Evolutionary conservation across 257 asterid species (phyloP), one percentile per base, ranked within the genome.

Genomic region (Solanum neorickii): DNA sequence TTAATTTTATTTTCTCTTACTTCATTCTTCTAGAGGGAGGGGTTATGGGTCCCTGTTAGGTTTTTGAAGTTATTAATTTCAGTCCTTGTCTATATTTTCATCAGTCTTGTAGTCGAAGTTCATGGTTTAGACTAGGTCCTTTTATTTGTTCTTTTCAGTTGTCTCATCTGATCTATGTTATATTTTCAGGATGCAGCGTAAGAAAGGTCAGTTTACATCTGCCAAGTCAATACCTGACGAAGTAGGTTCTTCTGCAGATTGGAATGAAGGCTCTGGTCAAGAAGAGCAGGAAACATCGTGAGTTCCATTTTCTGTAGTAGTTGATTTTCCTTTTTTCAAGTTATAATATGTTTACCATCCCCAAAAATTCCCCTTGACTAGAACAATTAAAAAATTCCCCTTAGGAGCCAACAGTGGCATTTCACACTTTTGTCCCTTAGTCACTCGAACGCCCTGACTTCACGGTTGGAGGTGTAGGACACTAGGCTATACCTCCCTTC

Each of bases 121-220:
- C 69, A 82, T 49, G 46, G 68, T 29, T 80, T 82, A 82, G 12
- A 12, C 37, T 16, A 52, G 13, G 68, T 47, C 69, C 2, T 49
- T 80, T 31, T 49, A 44, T 27, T 82, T 13, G 69, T 29, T 82
- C 85, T 18, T 46, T 18, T 82, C 46, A 16, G 33, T 11, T 82
- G 25, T 47, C 85, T 46, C 18, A 29, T 31, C 69, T 82, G 85
- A 49, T 80, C 62, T 49, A 8, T 82, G 46, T 29, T 82, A 82
- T 82, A 20, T 49, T 49, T 82, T 29, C 96, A 97, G 99, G 92
- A 97, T 97, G 99, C 99, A 97, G 93, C 98, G 99, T 27, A 96
- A 97, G 92, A 97, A 95, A 90, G 99, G 99, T 78, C 99, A 96
- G 88, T 97, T 97, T 91, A 94, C 99, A 82, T 97, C 99, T 74